Evolutionary conservation across 768 basidiomycete species (phyloP).

Genomic region (Pisolithus orientalis): DNA sequence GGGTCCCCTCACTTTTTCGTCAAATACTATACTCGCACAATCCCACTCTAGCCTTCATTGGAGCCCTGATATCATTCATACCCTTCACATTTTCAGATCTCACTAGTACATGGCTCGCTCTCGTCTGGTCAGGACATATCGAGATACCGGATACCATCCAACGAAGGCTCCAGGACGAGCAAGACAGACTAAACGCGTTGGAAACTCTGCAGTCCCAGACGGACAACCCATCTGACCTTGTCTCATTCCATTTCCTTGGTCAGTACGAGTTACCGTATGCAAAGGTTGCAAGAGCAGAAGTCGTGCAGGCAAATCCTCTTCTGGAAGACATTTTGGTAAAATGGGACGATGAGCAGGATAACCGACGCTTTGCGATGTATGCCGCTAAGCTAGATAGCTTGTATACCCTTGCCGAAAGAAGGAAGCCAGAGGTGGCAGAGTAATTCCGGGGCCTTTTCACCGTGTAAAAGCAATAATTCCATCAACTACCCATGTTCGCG

Average conservation of each 20-base stretch:
- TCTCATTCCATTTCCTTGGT: conserved; percentile 21
- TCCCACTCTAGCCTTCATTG: conserved; percentile 42
- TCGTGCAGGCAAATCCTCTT: conserved; percentile 7
- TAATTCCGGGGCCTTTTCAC: no score
- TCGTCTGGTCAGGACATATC: conserved; percentile 32
- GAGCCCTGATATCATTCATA: conserved; percentile 36
- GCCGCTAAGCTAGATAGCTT: conserved; percentile 22
- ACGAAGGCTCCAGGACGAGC: conserved; percentile 33
- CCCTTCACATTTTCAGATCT: conserved; percentile 46
- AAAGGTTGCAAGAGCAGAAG: conserved; percentile 9
- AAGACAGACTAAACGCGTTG: conserved; percentile 25
- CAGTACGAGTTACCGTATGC: conserved; percentile 19
- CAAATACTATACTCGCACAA: conserved; percentile 43
- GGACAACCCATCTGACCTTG: conserved; percentile 20
- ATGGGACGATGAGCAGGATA: conserved; percentile 25
- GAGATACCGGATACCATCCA: conserved; percentile 29
- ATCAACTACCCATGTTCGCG: no score
- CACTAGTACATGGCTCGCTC: conserved; percentile 42
- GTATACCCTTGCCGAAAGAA: conserved; percentile 9
- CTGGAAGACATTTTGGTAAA: conserved; percentile 13
- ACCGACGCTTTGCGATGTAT: conserved; percentile 21
- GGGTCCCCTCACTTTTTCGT: conserved; percentile 40
- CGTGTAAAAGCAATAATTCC: background rate
- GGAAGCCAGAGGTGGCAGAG: background rate
- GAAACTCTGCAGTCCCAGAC: conserved; percentile 13